Evolutionary conservation across 768 basidiomycete species (phyloP).

Genomic region (Mrakia frigida): DNA sequence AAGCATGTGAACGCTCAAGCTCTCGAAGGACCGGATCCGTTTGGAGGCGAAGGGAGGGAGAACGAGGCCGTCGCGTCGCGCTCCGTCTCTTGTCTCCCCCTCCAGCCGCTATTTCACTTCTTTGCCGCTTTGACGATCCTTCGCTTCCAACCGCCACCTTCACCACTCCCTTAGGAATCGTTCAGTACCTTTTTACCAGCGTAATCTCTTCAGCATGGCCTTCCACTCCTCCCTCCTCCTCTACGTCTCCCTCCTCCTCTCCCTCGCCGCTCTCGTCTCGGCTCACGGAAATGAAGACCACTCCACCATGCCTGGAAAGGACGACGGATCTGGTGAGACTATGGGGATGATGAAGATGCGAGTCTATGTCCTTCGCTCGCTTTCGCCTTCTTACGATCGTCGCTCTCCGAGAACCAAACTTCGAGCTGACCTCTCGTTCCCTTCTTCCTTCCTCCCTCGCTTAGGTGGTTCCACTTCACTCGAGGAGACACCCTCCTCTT

Average conservation of each 20-base stretch:
- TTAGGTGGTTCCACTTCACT: constrained; percentile 19
- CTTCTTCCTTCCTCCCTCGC: background rate
- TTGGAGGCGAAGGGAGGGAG: too few relatives aligned
- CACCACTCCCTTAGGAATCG: too few relatives aligned
- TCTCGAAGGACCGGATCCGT: too few relatives aligned
- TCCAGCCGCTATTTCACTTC: too few relatives aligned
- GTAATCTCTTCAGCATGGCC: background rate
- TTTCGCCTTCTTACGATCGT: too few relatives aligned
- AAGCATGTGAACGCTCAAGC: too few relatives aligned
- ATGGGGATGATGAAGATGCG: constrained; percentile 10
- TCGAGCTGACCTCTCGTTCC: background rate
- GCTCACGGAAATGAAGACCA: background rate
- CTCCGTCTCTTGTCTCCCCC: too few relatives aligned
- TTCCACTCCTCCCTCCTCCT: background rate
- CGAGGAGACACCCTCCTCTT: background rate
- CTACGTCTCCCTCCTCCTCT: background rate
- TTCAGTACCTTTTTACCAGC: too few relatives aligned
- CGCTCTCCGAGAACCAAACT: background rate
- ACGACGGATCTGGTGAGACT: background rate
- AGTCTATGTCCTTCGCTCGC: background rate
- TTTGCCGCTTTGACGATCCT: too few relatives aligned
- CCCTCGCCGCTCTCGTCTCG: background rate
- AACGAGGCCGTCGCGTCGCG: too few relatives aligned
- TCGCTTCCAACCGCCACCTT: too few relatives aligned
- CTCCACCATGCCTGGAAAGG: constrained; percentile 4